Evolutionary conservation across 1,139 yeast species (phyloP).

Genomic region (Eremothecium sinecaudum): DNA sequence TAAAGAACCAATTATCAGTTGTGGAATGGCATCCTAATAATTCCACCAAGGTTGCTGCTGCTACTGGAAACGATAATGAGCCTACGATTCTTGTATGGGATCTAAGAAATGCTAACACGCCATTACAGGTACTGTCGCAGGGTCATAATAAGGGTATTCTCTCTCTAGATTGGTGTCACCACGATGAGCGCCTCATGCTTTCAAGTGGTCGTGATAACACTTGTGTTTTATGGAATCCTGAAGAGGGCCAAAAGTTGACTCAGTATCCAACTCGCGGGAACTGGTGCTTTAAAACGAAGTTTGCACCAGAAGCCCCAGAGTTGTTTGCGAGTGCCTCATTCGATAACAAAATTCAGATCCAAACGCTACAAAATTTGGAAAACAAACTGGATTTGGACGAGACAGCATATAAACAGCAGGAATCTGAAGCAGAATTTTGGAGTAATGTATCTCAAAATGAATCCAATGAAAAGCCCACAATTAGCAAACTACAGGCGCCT

Average conservation of each 20-base stretch:
- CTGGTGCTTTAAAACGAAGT: conserved; percentile 85
- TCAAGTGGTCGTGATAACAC: conserved; percentile 90
- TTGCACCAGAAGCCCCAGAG: conserved; percentile 85
- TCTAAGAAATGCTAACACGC: conserved; percentile 83
- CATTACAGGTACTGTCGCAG: conserved; percentile 50
- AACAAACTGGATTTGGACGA: conserved; percentile 30
- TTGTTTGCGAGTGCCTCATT: conserved; percentile 88
- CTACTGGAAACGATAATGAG: conserved; percentile 69
- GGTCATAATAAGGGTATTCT: conserved; percentile 88
- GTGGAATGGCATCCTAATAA: conserved; percentile 82
- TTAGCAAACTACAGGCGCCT: conserved; percentile 66
- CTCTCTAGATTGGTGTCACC: conserved; percentile 87
- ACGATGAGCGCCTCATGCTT: conserved; percentile 67
- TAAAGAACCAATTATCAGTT: conserved; percentile 53
- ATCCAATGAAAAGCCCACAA: conserved; percentile 25
- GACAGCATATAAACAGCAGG: conserved; percentile 30
- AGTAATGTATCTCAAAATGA: conserved; percentile 53
- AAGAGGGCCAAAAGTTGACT: conserved; percentile 55
- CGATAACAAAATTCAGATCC: conserved; percentile 77
- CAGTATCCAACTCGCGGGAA: conserved; percentile 87
- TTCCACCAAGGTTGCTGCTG: conserved; percentile 80
- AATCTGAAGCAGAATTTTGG: conserved; percentile 78
- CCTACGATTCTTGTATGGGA: conserved; percentile 91
- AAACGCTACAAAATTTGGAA: conserved; percentile 66
- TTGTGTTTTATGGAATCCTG: conserved; percentile 86